A percentile compares a stretch with the other conserved stretches of the same genome.
Conservation (phyloP, 2,329 filamentous ascomycete species). For the Paradendryphiella salina region DNA sequence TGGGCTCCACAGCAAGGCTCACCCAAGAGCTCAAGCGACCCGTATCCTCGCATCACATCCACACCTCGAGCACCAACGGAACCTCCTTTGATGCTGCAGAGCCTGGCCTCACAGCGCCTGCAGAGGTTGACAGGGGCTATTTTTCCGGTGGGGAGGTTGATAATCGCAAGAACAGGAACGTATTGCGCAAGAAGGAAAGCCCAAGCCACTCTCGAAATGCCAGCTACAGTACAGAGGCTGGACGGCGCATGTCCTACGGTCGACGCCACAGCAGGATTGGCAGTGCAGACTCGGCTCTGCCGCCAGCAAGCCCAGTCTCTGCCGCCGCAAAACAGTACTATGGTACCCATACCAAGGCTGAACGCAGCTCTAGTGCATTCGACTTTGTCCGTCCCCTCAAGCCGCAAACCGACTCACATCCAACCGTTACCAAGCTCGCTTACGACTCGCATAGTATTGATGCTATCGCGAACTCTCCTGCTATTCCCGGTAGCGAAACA, state of each 20-base stretch:
- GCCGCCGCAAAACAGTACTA: conserved; percentile 71
- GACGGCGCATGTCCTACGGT: conserved; percentile 65
- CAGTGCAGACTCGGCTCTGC: conserved; percentile 74
- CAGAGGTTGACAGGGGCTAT: conserved; percentile 82
- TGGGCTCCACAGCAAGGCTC: conserved; percentile 48
- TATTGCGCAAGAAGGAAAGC: conserved; percentile 73
- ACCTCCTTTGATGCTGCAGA: conserved; percentile 34
- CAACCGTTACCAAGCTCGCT: conserved; percentile 61
- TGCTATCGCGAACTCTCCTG: conserved; percentile 48
- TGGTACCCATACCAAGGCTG: conserved; percentile 49
- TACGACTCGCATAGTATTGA: conserved; percentile 54
- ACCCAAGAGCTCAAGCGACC: conserved; percentile 35
- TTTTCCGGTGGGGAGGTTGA: conserved; percentile 90
- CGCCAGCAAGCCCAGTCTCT: conserved; percentile 58
- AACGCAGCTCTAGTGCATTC: conserved; percentile 55
- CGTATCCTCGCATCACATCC: conserved; percentile 40
- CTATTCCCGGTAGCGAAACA: conserved; percentile 52
- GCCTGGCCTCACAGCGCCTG: conserved; percentile 33
- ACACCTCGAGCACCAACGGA: conserved; percentile 37
- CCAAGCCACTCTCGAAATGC: conserved; percentile 68
- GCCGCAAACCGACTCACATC: conserved; percentile 50
- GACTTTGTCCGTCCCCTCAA: conserved; percentile 47
- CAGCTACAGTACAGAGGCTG: conserved; percentile 65
- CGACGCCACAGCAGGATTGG: conserved; percentile 73
- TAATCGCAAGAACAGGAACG: conserved; percentile 68